Evolutionary conservation across 2,329 filamentous ascomycete genomes (phyloP), one percentile per base, ranked within the genome.

Genomic region (Verticillium longisporum): DNA sequence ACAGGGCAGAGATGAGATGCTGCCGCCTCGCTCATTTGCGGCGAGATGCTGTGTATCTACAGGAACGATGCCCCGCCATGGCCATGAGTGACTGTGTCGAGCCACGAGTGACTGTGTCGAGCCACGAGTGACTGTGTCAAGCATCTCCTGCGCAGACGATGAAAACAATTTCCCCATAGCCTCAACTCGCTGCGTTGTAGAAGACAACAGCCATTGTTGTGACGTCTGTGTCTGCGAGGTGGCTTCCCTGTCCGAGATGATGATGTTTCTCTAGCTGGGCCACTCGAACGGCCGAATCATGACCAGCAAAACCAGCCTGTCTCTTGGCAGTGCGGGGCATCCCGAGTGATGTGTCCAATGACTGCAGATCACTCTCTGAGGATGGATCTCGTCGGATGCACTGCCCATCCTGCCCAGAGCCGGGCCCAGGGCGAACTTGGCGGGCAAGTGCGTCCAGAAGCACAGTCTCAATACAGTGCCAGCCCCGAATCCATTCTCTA

Each of bases 221-320:
- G 45, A 50, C 45, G 45, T 50, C 45, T 50, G 45, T 26, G 26
- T 26, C 26, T 26, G 26, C 26, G 34, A 18, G 18, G 45, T 18
- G 45, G 45, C 4, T 50, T 50, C 45, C 45, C 18, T 50, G 45
- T 50, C 45, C 45, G 21, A 50, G 45, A 50, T 50, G 45, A 50
- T 21, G 45, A 50, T 50, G 45, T 50, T 50, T 50, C n/a, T 50
- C 9, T n/a, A 4, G 4, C 45, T 50, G 45, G 45, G 18, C 45
- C 45, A 50, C 13, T 26, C 45, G 13, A 3, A 50, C n/a, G 45
- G 21, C 45, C 62, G 58, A 64, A 64, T 61, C 58, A 59, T 61
- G 61, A 62, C 58, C 50, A 61, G n/a, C 31, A 21, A 61, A 59
- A 55, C n/a, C 41, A 61, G 61, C 61, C 56, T 50, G 59, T 55